A percentile compares a stretch with the other conserved stretches of the same genome.
Conservation (phyloP, 176 grass and related monocot species). For the Melocanna baccifera region DNA sequence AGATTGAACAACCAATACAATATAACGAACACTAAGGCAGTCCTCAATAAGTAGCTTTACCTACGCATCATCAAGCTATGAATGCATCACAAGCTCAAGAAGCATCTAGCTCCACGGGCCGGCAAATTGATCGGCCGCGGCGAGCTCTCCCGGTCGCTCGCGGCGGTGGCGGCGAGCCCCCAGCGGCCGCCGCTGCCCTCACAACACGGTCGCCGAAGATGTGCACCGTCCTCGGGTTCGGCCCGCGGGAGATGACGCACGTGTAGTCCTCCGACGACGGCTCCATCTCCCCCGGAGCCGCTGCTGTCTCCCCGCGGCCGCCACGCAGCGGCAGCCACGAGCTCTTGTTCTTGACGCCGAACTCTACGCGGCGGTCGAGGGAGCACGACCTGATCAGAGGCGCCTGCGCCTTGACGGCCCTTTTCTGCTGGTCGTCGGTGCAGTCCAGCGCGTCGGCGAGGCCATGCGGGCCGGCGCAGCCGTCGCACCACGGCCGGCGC, state of each 20-base stretch:
- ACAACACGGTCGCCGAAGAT: constrained; percentile 61
- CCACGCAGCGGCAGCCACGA: constrained; percentile 41
- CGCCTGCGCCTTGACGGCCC: neutral
- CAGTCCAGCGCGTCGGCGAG: constrained; percentile 58
- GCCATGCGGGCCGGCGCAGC: constrained; percentile 25
- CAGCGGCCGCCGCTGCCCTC: constrained; percentile 21
- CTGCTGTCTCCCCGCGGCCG: neutral
- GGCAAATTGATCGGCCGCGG: constrained; percentile 26
- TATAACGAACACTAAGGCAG: neutral
- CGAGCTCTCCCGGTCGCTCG: constrained; percentile 2
- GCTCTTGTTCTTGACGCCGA: constrained; percentile 68
- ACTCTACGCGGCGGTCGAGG: constrained; percentile 56
- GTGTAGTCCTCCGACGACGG: constrained; percentile 74
- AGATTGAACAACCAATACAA: constrained; percentile 24
- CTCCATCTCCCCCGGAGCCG: constrained; percentile 15
- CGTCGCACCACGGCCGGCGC: constrained; percentile 44
- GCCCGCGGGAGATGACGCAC: constrained; percentile 64
- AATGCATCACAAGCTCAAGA: constrained; percentile 32
- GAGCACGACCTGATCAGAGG: constrained; percentile 35
- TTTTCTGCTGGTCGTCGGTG: constrained; percentile 2
- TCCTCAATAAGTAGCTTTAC: constrained; percentile 6
- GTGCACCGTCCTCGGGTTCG: constrained; percentile 55
- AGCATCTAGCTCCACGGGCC: constrained; percentile 20
- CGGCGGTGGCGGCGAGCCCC: too few species aligned
- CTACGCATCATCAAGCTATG: neutral